A percentile compares a stretch with the other conserved stretches of the same genome.
These are phyloP conservation scores for Neurospora discreta DNA, from an alignment of 495 filamentous ascomycete species.

Conservation along the genomic window DNA sequence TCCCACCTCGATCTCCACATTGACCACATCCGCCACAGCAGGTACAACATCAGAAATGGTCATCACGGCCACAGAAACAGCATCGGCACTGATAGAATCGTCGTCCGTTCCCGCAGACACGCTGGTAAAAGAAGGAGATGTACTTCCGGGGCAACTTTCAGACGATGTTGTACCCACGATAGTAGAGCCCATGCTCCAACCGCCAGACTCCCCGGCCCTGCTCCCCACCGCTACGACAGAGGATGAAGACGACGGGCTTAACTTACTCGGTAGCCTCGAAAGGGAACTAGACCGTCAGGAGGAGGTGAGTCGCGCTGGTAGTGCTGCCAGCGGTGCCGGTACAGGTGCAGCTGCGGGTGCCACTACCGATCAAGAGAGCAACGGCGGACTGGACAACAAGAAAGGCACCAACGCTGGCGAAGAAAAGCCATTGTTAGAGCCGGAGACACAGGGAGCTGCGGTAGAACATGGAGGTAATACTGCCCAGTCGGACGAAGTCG, in stretches of 20 bases:
- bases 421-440: neutral
- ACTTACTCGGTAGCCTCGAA: constrained; percentile 21
- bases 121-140: neutral
- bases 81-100: neutral
- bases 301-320: constrained; percentile 5
- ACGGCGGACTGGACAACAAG: neutral
- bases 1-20: neutral
- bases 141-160: neutral
- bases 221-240: constrained; percentile 8
- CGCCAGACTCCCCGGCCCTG: constrained; percentile 11
- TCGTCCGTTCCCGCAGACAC: neutral
- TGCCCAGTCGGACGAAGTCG: neutral
- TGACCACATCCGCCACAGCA: neutral
- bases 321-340: neutral
- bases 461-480: neutral
- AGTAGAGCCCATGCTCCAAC: neutral
- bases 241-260: constrained; percentile 19
- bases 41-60: neutral
- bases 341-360: neutral
- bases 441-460: neutral
- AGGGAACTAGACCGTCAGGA: constrained; percentile 21
- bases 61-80: neutral
- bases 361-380: neutral
- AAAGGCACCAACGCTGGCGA: neutral
- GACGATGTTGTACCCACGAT: neutral